Percentiles rank a stretch among this genome's conserved stretches.
Conservation (phyloP, 805 yeast species). For the Pichia nanzhaoensis region DNA sequence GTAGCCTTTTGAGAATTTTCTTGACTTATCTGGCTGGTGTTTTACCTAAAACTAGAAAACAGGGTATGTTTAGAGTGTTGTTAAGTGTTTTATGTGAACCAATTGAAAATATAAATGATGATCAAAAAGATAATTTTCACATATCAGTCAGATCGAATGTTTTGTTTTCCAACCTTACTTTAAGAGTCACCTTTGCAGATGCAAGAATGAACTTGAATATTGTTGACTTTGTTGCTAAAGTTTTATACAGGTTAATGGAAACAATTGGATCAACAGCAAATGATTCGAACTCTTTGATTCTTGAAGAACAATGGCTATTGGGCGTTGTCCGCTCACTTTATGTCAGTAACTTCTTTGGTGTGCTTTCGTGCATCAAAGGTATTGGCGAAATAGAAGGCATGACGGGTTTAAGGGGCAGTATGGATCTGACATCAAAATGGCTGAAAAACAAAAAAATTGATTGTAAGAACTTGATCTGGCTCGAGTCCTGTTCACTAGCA, state of each 20-base stretch:
- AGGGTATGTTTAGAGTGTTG: conserved; percentile 26
- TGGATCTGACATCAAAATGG: conserved; percentile 13
- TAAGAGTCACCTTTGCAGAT: conserved; percentile 38
- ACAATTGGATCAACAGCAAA: conserved; percentile 15
- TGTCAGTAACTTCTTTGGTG: conserved; percentile 14
- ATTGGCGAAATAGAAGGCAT: conserved; percentile 19
- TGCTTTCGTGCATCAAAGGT: conserved; percentile 18
- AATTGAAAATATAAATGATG: conserved; percentile 23
- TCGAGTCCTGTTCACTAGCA: conserved; percentile 2
- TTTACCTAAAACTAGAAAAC: conserved; percentile 30
- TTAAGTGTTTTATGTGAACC: conserved; percentile 16
- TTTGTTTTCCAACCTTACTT: conserved; percentile 37
- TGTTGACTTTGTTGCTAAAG: conserved; percentile 39
- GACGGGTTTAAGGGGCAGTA: conserved; percentile 15
- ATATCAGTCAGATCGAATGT: conserved; percentile 16
- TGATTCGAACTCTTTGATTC: conserved; percentile 4
- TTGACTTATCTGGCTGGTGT: conserved; percentile 38
- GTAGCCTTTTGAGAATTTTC: conserved; percentile 25
- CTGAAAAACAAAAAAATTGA: conserved; percentile 1
- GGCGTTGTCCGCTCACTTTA: conserved; percentile 10
- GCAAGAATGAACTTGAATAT: conserved; percentile 37
- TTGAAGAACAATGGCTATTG: conserved; percentile 26
- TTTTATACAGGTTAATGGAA: conserved; percentile 37
- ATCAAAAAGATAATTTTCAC: conserved; percentile 14
- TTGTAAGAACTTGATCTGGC: conserved; percentile 6